These are phyloP conservation scores for Lactuca sativa DNA, from an alignment of 129 eudicot genomes.

Conservation along the genomic window DNA sequence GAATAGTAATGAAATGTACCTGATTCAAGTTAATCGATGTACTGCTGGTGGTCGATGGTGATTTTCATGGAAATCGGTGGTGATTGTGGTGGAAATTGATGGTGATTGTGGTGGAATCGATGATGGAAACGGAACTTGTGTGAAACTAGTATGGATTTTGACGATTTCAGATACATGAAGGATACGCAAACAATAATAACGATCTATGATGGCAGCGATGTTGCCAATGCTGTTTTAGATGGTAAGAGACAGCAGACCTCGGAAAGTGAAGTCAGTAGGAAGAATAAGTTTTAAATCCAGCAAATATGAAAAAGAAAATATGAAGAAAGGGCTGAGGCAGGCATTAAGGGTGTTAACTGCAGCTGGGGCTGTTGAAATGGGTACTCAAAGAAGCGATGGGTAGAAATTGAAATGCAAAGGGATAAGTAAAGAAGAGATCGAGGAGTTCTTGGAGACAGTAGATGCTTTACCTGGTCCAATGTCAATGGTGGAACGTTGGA, in stretches of 20 bases:
- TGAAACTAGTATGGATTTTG: too few relatives aligned
- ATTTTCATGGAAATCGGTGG: too few relatives aligned
- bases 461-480: conserved; percentile 59
- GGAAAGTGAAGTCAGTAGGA: conserved; percentile 55
- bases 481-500: conserved; percentile 56
- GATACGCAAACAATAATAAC: too few relatives aligned
- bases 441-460: conserved; percentile 62
- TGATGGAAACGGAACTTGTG: too few relatives aligned
- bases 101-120: too few relatives aligned
- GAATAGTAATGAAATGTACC: too few relatives aligned
- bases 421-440: conserved; percentile 38
- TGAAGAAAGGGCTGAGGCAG: conserved; percentile 52
- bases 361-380: conserved; percentile 89
- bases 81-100: too few relatives aligned
- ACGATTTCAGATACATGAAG: too few relatives aligned
- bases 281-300: conserved; percentile 42
- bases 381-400: conserved; percentile 75
- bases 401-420: conserved; percentile 60
- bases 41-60: too few relatives aligned
- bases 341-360: conserved; percentile 69
- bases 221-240: too few relatives aligned
- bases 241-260: conserved; percentile 66
- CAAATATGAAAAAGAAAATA: conserved; percentile 43
- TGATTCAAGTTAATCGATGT: too few relatives aligned
- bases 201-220: too few relatives aligned